phyloP scores from a whole-genome alignment of 345 rosid genomes.

The Limnanthes douglasii region DNA sequence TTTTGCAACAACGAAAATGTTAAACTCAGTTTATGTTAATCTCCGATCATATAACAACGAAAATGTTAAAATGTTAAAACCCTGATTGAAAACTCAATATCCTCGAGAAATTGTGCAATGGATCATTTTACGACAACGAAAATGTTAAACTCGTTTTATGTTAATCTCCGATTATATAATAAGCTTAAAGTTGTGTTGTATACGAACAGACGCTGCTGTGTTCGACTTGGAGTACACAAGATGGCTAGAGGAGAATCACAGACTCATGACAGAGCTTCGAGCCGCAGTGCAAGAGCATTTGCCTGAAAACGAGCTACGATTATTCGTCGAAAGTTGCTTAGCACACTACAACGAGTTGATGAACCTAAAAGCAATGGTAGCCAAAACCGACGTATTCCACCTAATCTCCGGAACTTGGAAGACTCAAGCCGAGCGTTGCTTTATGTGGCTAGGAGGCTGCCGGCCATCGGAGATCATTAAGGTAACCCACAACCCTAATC shows the following conservation, averaged over 20 bases:
- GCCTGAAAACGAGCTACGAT: conserved; percentile 74
- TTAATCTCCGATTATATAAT: no score
- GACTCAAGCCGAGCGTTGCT: conserved; percentile 97
- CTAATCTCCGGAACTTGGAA: conserved; percentile 93
- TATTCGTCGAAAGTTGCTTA: conserved; percentile 64
- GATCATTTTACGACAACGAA: no score
- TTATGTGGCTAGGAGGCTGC: conserved; percentile 95
- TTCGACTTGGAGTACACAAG: conserved; percentile 87
- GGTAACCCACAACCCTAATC: no score
- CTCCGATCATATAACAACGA: no score
- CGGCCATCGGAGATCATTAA: conserved; percentile 95
- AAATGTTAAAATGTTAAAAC: no score
- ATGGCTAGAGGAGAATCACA: conserved; percentile 89
- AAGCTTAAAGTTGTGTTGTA: no score
- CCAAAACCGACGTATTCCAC: conserved; percentile 83
- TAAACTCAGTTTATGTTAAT: no score
- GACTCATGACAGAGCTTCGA: conserved; percentile 65
- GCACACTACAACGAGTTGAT: conserved; percentile 73
- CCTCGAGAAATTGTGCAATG: no score
- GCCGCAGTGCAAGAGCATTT: conserved; percentile 86
- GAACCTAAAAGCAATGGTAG: conserved; percentile 62
- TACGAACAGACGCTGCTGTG: conserved; percentile 73
- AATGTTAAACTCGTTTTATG: no score
- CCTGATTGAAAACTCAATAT: no score
- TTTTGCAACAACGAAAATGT: no score